Base-by-base conservation (phyloP, 805 yeast species). In the Tetrapisispora pingtungensis region DNA sequence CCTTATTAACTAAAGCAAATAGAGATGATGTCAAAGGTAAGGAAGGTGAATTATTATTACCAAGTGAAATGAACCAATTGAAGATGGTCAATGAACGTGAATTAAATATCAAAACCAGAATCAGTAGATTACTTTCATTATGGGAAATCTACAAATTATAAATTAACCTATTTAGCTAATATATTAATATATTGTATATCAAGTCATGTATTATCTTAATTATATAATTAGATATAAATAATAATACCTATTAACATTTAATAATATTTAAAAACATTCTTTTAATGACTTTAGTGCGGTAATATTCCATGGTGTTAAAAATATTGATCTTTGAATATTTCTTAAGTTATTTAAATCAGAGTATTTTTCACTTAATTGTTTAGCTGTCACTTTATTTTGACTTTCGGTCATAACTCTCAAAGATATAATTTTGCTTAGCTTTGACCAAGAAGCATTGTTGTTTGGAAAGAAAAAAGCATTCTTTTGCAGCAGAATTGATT, bases 11-110 rank as follows among this genome's bases (percentile, higher is more conserved):
- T 26, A 90, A 90, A 62, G 80, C 89, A 45, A 82, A 81, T 50
- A 75, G 98, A 65, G 95, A 84, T 49, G 97, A 93, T 58, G 96
- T 90, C 15, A 78, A 77, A 56, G 95, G 93, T 1, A 75, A 76
- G 50, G 96, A 86, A 59, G 76, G 75, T 27, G 87, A 82, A 53
- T 71, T 84, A 48, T 65, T 93, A 40, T 67, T 88, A 33, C 80
- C 82, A 18, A 74, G 80, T 40, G 98, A 90, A 62, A 68, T 84
- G 50, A 73, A 77, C 45, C 90, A 85, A 51, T 68, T 88, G 52
- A 76, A 77, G 45, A 69, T 70, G 50, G 72, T 84, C 49, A 77
- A 76, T 46, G 73, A 71, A 24, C 65, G 76, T 46, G 87, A 84
- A 57, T 64, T 77, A 44, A 66, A 68, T 33, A 69, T 75, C 37